Evolutionary conservation across 208 protist species (phyloP), one percentile per base, ranked within the genome.

Genomic region (Crithidia expoeki): DNA sequence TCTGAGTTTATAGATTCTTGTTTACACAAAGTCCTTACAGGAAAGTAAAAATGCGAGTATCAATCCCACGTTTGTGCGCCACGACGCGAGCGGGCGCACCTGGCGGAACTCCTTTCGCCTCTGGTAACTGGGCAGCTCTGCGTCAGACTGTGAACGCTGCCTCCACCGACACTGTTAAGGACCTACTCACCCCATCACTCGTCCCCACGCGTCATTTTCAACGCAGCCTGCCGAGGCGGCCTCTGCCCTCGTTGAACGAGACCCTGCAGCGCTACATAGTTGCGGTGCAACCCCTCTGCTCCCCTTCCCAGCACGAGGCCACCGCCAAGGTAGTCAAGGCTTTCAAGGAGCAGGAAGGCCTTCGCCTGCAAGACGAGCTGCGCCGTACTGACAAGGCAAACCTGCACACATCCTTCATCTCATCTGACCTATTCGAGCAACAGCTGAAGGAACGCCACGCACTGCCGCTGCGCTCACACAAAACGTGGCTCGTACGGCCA

Each of bases 331-430:
- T 88, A 25, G 74, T 90, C 34, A 61, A 74, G 32, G 61, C 59
- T 11, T 97, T 97, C 76, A 57, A 81, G 32, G 27, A 65, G 3
- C 50, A 76, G 21, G 84, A 89, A 33, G 90, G 90, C n/a, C 52
- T 34, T 2, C 47, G 36, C 3, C 57, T 95, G 19, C 90, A 97
- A 12, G 81, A 91, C 6, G 83, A 93, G 67, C 79, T 97, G 21
- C 68, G 84, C 14, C 74, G 78, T 40, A 96, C 83, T 1, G 81
- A 95, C 74, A 83, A 81, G 51, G 89, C 83, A 5, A 97, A 97
- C 53, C 80, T 80, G 30, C 89, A 96, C 81, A 96, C 90, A 2
- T 94, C 86, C 7, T 97, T 91, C 70, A 88, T 95, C 34, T 95
- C 85, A 1, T 86, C 83, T 3, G 89, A 94, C 69, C 80, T 84